These are phyloP conservation scores for Dimocarpus longan DNA, from an alignment of 345 rosid species.

Conservation along the genomic window DNA sequence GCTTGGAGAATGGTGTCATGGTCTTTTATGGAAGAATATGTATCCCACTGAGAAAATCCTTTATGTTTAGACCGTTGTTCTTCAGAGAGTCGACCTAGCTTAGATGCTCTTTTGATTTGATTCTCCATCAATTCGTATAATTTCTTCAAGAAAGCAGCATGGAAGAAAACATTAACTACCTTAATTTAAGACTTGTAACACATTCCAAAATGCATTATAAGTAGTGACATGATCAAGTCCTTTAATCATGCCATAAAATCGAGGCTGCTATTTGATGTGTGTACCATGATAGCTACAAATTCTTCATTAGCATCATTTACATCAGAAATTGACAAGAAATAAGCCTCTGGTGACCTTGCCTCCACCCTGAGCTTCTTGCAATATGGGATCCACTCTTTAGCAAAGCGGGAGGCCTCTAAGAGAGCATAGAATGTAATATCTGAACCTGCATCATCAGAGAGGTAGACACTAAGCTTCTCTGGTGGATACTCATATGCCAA, in stretches of 20 bases:
- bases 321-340: conserved; percentile 24
- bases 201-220: not conserved
- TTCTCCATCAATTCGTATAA: conserved; percentile 54
- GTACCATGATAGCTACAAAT: conserved; percentile 33
- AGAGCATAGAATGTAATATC: conserved; percentile 51
- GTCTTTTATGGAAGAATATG: conserved; percentile 41
- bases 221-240: too few species aligned
- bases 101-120: conserved; percentile 36
- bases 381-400: conserved; percentile 52
- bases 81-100: conserved; percentile 40
- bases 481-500: conserved; percentile 52
- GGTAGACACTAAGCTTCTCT: conserved; percentile 46
- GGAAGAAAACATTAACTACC: not conserved
- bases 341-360: conserved; percentile 51
- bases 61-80: conserved; percentile 36
- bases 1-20: conserved; percentile 69
- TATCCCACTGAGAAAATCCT: conserved; percentile 62
- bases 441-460: conserved; percentile 61
- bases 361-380: conserved; percentile 46
- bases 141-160: conserved; percentile 22
- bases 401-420: conserved; percentile 50
- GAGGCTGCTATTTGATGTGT: not conserved
- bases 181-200: not conserved
- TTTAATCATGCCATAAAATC: not conserved
- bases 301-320: not conserved